Evolutionary conservation across 345 rosid genomes (phyloP), one percentile per base, ranked within the genome.

Genomic region (Litchi chinensis): DNA sequence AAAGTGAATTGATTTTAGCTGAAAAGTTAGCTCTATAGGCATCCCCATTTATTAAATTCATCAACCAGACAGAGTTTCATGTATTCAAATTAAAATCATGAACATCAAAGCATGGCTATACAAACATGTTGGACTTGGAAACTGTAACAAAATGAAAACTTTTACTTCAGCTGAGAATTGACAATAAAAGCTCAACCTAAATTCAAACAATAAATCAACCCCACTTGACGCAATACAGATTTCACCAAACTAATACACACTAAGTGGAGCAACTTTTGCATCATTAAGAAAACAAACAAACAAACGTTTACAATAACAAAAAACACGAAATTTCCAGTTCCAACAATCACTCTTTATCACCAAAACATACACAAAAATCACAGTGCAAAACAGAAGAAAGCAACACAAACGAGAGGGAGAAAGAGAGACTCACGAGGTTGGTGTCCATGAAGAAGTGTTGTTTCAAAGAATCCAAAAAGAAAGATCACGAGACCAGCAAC

Each of bases 391-490:
- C 12, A 13, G 4, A 50, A 50, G 5, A 50, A 12, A 50, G 0
- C 16, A 4, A 50, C 5, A 50, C 56, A 50, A 50, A 50, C 37
- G 64, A n/a, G 21, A 59, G 64, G 21, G 65, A 59, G 26, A 21
- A 28, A 60, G 28, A 60, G 65, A 60, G 65, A 60, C 65, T 60
- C 28, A 60, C 65, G 65, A 60, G 28, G 16, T 60, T 60, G 65
- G 65, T 19, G 65, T 60, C 65, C 65, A 60, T 60, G 65, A 21
- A 60, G 10, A 46, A 46, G 52, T 22, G 65, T n/a, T n/a, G 65
- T 21, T 60, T 60, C 28, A 60, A 54, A 54, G 59, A 5, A 54
- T 54, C 59, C n/a, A 54, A 54, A 16, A 54, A 6, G 59, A 16
- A 16, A 16, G 59, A 54, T 15, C 18, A 16, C 59, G 8, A 54